Base-by-base conservation (phyloP, 2,329 filamentous ascomycete species). In the Calonectria fujianensis region DNA sequence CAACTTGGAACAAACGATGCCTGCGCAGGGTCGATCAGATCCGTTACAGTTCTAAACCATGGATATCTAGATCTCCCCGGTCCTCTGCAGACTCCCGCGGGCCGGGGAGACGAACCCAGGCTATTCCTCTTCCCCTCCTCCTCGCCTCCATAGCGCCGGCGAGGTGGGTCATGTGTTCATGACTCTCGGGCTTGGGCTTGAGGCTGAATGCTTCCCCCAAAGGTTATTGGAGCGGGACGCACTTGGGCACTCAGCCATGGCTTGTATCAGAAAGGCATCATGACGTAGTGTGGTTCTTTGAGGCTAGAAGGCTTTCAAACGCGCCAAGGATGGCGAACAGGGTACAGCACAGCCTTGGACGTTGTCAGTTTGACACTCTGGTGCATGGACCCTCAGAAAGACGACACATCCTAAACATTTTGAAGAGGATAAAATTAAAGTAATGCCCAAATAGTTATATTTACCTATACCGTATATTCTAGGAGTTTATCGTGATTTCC, bases 261-360 rank as follows among this genome's bases (percentile, higher is more conserved):
- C 35, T 63, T 63, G 57, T 63, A 41, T 63, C 57, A 63, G 57
- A 35, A 39, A 11, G 37, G 14, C 8, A 29, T 18, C 57, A 68
- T 72, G 63, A 68, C 70, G 70, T 72, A 54, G 39, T 24, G n/a
- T 5, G 37, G 14, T 41, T 63, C 35, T 63, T 63, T 63, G 57
- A 63, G 57, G 37, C 57, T 63, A 63, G 57, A 61, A 61, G 16
- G 35, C 57, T 61, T 61, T 61, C 57, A 61, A 39, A 61, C 57
- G 27, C 57, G 57, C 57, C 57, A 41, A 41, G 57, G 35, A 27
- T 18, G 24, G 24, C 57, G 29, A 41, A 41, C 39, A 27, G 14
- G 35, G n/a, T 48, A 48, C n/a, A 2, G 7, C 2, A 20, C 41
- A 20, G 7, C 18, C 18, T 45, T 39, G 37, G 11, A 16, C 16